Conservation (phyloP, 352 stramenopile genomes). For the Pythium oligandrum region DNA sequence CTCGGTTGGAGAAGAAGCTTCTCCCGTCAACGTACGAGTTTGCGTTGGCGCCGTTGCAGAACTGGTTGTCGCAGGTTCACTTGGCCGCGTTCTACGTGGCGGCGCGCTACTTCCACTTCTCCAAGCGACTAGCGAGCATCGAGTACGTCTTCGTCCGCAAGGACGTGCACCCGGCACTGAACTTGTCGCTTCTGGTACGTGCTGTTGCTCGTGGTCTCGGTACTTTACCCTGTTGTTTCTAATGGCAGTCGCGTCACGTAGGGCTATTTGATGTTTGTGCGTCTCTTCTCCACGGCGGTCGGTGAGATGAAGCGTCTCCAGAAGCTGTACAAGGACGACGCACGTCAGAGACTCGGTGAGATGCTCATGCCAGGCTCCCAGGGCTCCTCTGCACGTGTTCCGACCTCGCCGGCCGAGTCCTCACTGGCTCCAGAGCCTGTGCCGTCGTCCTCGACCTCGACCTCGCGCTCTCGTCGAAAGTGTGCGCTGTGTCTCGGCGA, state of each 20-base stretch:
- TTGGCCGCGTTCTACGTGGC: constrained; percentile 75
- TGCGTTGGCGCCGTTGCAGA: constrained; percentile 32
- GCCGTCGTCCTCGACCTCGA: no score
- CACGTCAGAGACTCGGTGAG: constrained; percentile 35
- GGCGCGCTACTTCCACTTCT: constrained; percentile 61
- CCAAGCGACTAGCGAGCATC: constrained; percentile 62
- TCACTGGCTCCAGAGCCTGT: not conserved
- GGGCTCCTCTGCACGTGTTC: constrained; percentile 23
- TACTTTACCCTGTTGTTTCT: not conserved
- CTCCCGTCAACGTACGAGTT: constrained; percentile 63
- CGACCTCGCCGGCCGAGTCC: constrained; percentile 10
- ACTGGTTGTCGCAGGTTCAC: constrained; percentile 52
- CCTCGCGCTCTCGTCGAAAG: constrained; percentile 37
- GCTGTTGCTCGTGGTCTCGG: not conserved
- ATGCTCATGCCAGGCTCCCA: not conserved
- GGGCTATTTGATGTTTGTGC: constrained; percentile 78
- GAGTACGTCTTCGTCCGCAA: constrained; percentile 79
- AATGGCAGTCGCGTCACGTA: constrained; percentile 6
- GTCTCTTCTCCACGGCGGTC: constrained; percentile 41
- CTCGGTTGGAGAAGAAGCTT: constrained; percentile 36
- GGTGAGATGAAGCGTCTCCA: constrained; percentile 49
- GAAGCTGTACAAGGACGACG: constrained; percentile 36
- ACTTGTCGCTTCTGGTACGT: constrained; percentile 65
- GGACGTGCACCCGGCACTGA: constrained; percentile 48
- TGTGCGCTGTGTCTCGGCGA: constrained; percentile 85